Evolutionary conservation across 176 grass and related monocot genomes (phyloP).

Genomic region (Triticum dicoccoides): DNA sequence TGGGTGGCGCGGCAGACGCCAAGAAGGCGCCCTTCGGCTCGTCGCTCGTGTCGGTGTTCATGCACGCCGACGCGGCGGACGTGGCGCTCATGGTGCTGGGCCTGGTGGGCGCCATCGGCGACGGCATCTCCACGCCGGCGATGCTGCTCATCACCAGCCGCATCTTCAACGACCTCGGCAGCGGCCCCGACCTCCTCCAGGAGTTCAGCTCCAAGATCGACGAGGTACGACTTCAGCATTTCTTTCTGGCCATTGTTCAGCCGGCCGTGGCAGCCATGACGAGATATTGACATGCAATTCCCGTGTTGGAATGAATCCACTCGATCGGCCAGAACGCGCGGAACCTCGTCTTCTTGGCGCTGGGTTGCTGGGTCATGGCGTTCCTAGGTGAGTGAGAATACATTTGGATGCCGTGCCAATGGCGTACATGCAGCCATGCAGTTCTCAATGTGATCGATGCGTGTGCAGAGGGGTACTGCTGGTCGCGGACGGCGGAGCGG

Average conservation of each 20-base stretch:
- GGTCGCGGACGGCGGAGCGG: constrained; percentile 83
- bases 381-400: constrained; percentile 61
- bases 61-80: constrained; percentile 77
- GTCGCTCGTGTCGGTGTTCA: constrained; percentile 63
- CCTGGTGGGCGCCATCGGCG: constrained; percentile 70
- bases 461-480: constrained; percentile 84
- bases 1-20: constrained; percentile 7
- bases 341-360: constrained; percentile 70
- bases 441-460: neutral
- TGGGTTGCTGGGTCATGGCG: constrained; percentile 56
- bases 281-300: neutral
- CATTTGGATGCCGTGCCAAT: neutral
- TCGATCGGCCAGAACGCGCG: constrained; percentile 48
- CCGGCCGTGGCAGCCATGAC: neutral
- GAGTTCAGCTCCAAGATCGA: constrained; percentile 64
- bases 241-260: neutral
- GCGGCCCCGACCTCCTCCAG: constrained; percentile 11
- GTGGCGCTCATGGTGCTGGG: constrained; percentile 64
- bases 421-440: neutral
- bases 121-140: constrained; percentile 63
- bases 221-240: constrained; percentile 32
- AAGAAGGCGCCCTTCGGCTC: neutral
- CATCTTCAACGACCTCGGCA: constrained; percentile 84
- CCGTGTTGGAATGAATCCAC: neutral
- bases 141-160: constrained; percentile 82